A percentile compares a stretch with the other conserved stretches of the same genome.
These are phyloP conservation scores for Aspergillus awamori DNA, from an alignment of 2,329 filamentous ascomycete genomes.

Conservation along the genomic window DNA sequence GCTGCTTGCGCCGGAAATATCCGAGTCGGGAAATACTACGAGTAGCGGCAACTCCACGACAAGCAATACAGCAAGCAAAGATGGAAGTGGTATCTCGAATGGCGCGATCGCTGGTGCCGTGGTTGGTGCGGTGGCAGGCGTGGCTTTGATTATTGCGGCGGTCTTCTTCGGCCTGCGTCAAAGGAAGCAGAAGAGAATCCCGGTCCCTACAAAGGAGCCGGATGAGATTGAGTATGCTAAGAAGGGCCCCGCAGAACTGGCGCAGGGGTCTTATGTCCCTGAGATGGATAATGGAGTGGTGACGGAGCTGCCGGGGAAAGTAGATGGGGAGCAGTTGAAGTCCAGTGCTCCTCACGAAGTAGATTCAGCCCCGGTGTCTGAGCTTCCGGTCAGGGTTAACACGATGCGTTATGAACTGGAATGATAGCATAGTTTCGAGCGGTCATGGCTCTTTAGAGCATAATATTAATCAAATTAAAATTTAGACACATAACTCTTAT, in stretches of 20 bases:
- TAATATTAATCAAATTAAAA: neutral
- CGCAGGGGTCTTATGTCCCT: neutral
- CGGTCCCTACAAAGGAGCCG: neutral
- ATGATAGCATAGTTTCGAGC: neutral
- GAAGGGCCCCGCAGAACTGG: neutral
- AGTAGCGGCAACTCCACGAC: neutral
- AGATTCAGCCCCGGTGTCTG: neutral
- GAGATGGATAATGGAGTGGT: neutral
- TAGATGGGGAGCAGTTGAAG: neutral
- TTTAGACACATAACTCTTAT: no score
- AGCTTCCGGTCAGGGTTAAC: neutral
- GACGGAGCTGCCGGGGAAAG: neutral
- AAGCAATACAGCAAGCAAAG: neutral
- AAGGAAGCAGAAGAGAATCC: neutral
- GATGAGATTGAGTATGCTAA: neutral
- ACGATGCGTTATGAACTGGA: neutral
- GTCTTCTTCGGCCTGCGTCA: neutral
- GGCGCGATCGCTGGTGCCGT: neutral
- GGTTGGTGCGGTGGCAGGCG: neutral
- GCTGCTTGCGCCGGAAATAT: neutral
- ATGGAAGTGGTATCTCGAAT: neutral
- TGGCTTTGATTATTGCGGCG: neutral
- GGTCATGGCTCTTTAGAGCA: no score
- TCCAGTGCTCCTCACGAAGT: neutral
- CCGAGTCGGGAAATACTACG: neutral